These are phyloP conservation scores for Neurospora sp. DNA, from an alignment of 495 filamentous ascomycete genomes.

Conservation along the genomic window DNA sequence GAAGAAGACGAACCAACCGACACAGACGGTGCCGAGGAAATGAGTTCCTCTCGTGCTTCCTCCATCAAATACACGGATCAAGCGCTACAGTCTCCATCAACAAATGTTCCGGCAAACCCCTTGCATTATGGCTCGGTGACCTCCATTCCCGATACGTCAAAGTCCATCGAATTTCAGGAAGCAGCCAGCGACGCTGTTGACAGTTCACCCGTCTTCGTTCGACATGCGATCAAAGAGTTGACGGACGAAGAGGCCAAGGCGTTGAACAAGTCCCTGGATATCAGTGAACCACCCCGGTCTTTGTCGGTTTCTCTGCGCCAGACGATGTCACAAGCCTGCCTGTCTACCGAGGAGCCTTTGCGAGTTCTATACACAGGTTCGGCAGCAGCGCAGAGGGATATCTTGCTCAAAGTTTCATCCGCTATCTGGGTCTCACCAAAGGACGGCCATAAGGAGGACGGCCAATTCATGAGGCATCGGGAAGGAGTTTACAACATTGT, in stretches of 20 bases:
- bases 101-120: constrained; percentile 23
- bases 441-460: constrained; percentile 11
- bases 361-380: constrained; percentile 61
- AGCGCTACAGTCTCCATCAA: constrained; percentile 33
- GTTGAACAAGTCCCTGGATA: constrained; percentile 31
- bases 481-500: constrained; percentile 56
- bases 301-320: constrained; percentile 54
- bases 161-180: constrained; percentile 52
- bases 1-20: constrained; percentile 27
- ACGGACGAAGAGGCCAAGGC: constrained; percentile 41
- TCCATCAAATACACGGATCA: constrained; percentile 31
- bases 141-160: constrained; percentile 9
- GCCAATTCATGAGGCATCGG: constrained; percentile 9
- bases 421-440: constrained; percentile 42
- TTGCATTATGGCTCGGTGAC: constrained; percentile 23
- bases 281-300: constrained; percentile 23
- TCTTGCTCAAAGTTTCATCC: constrained; percentile 65
- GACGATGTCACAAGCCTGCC: constrained; percentile 56
- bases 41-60: constrained; percentile 28
- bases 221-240: constrained; percentile 52
- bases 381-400: constrained; percentile 50
- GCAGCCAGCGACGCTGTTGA: constrained; percentile 29
- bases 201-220: constrained; percentile 45
- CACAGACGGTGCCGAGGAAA: constrained; percentile 31
- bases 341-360: constrained; percentile 56